phyloP scores from a whole-genome alignment of 495 filamentous ascomycete genomes.

The Cercophora newfieldiana region DNA sequence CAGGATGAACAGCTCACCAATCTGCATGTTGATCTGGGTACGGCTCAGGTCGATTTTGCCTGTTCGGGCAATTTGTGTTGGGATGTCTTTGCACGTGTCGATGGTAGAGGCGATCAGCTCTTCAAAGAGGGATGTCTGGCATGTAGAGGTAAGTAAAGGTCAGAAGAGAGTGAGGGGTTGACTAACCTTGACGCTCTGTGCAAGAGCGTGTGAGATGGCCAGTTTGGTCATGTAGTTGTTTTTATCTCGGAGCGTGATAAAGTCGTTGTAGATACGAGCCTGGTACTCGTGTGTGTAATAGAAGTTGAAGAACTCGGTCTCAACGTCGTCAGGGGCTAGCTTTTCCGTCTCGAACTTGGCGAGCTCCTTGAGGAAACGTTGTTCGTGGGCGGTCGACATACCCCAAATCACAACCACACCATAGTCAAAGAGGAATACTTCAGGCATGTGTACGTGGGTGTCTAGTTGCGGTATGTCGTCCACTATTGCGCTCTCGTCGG shows the following conservation, averaged over 20 bases:
- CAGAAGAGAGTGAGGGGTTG: neutral
- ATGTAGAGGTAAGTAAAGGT: conserved; percentile 10
- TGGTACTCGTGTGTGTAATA: conserved; percentile 98
- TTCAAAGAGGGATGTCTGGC: conserved; percentile 92
- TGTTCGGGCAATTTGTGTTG: conserved; percentile 83
- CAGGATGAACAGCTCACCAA: conserved; percentile 95
- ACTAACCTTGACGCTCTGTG: conserved; percentile 85
- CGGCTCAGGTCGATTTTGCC: conserved; percentile 85
- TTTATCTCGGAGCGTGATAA: conserved; percentile 90
- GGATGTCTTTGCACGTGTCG: conserved; percentile 82
- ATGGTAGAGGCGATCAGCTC: conserved; percentile 94
- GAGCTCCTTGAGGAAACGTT: conserved; percentile 86
- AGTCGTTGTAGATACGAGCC: conserved; percentile 97
- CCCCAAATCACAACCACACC: conserved; percentile 99
- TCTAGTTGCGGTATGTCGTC: conserved; percentile 59
- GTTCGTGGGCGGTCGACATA: conserved; percentile 83
- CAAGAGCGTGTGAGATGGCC: conserved; percentile 90
- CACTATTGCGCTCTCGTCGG: conserved; percentile 29
- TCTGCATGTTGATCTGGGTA: conserved; percentile 94
- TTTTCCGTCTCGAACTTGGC: conserved; percentile 95
- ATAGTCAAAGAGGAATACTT: conserved; percentile 95
- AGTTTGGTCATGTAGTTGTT: conserved; percentile 97
- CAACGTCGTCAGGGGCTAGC: conserved; percentile 79
- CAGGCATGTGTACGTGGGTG: conserved; percentile 80
- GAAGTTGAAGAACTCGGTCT: conserved; percentile 98